These are phyloP conservation scores for Zalaria obscura DNA, from an alignment of 2,329 filamentous ascomycete species.

Conservation along the genomic window DNA sequence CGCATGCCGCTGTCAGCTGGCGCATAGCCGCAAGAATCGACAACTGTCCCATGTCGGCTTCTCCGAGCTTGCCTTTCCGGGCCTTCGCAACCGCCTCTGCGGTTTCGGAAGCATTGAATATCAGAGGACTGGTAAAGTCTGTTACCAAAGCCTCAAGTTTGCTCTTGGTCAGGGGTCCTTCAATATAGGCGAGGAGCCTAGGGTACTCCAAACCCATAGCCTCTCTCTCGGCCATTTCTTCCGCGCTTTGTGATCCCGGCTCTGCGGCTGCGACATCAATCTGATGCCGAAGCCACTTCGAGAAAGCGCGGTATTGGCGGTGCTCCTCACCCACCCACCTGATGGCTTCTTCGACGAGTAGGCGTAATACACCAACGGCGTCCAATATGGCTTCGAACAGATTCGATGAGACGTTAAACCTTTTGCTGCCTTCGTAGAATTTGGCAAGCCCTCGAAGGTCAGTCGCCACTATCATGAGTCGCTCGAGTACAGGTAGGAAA, in stretches of 20 bases:
- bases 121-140: neutral
- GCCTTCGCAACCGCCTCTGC: neutral
- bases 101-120: neutral
- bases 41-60: neutral
- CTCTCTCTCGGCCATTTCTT: constrained; percentile 67
- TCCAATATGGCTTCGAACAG: constrained; percentile 40
- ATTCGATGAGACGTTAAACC: constrained; percentile 35
- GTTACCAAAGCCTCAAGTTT: constrained; percentile 30
- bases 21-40: neutral
- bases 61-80: neutral
- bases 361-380: constrained; percentile 57
- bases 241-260: constrained; percentile 39
- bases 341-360: constrained; percentile 62
- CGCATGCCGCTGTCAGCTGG: constrained; percentile 1
- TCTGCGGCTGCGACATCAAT: constrained; percentile 64
- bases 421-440: constrained; percentile 55
- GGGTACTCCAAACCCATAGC: constrained; percentile 55
- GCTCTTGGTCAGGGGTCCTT: constrained; percentile 52
- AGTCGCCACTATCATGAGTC: constrained; percentile 66
- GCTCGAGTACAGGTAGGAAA: constrained; percentile 74
- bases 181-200: constrained; percentile 65
- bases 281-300: constrained; percentile 68
- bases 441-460: constrained; percentile 71
- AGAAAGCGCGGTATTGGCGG: constrained; percentile 63
- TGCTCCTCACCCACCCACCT: constrained; percentile 62